phyloP scores from a whole-genome alignment of 768 basidiomycete genomes.

The Suillus fuscotomentosus region DNA sequence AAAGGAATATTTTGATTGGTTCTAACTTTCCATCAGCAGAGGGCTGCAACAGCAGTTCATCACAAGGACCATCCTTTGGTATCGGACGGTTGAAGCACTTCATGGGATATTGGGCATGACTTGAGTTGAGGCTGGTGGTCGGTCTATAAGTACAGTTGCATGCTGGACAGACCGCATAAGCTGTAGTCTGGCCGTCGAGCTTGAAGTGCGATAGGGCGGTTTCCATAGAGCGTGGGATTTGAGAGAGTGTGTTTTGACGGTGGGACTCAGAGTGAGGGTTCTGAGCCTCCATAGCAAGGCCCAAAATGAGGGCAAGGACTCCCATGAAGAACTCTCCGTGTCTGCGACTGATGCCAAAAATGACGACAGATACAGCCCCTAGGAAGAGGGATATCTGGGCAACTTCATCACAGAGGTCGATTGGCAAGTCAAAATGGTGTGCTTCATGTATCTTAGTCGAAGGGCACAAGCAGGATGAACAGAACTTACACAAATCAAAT shows the following conservation, averaged over 20 bases:
- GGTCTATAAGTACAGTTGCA: conserved; percentile 16
- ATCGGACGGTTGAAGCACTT: too few species aligned
- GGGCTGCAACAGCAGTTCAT: too few species aligned
- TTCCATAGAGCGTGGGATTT: background rate
- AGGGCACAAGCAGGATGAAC: background rate
- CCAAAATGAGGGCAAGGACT: conserved; percentile 15
- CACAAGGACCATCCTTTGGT: too few species aligned
- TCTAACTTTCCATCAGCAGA: too few species aligned
- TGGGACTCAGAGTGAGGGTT: background rate
- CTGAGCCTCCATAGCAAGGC: background rate
- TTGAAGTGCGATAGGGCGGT: conserved; percentile 10
- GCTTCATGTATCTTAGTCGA: background rate
- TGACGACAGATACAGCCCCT: too few species aligned
- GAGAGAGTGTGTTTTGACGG: background rate
- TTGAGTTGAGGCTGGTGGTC: too few species aligned
- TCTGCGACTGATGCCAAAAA: conserved; percentile 8
- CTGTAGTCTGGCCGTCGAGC: conserved; percentile 13
- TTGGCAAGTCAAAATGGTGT: conserved; percentile 7
- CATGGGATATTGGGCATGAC: too few species aligned
- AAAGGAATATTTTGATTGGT: too few species aligned
- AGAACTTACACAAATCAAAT: background rate
- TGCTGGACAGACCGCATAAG: conserved; percentile 13
- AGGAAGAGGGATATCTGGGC: too few species aligned
- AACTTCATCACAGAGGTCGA: conserved; percentile 9
- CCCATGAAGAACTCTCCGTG: conserved; percentile 18